phyloP scores from a whole-genome alignment of 1,284 basidiomycete genomes.

The Cerioporus squamosus region DNA sequence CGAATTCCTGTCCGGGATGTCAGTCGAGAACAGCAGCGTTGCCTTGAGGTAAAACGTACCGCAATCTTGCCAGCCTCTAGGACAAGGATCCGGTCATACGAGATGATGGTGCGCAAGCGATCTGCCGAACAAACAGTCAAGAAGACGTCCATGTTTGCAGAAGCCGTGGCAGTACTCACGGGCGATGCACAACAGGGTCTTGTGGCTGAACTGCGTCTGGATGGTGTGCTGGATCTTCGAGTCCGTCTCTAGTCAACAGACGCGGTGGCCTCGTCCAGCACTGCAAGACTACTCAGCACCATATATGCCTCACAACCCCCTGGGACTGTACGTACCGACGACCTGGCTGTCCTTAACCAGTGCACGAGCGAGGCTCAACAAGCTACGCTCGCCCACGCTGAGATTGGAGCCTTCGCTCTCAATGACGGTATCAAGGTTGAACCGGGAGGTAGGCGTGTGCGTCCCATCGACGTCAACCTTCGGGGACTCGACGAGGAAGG shows the following conservation, averaged over 20 bases:
- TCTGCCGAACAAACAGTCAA: constrained; percentile 38
- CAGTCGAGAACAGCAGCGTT: not conserved
- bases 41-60: constrained; percentile 38
- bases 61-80: constrained; percentile 74
- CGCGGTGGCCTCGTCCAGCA: constrained; percentile 41
- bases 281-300: constrained; percentile 12
- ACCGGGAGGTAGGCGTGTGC: constrained; percentile 30
- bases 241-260: constrained; percentile 64
- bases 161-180: constrained; percentile 23
- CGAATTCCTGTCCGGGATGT: constrained; percentile 58
- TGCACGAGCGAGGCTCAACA: constrained; percentile 36
- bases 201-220: constrained; percentile 45
- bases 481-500: constrained; percentile 67
- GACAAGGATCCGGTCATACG: constrained; percentile 78
- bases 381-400: constrained; percentile 62
- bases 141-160: too few relatives aligned
- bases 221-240: constrained; percentile 65
- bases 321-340: constrained; percentile 37
- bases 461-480: constrained; percentile 27
- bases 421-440: constrained; percentile 80
- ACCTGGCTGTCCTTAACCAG: constrained; percentile 39
- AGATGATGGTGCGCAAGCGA: constrained; percentile 79
- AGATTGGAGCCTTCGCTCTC: constrained; percentile 89
- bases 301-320: not conserved
- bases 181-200: constrained; percentile 36